These are phyloP conservation scores for Thelephora ganbajun DNA, from an alignment of 768 basidiomycete species.

Conservation along the genomic window DNA sequence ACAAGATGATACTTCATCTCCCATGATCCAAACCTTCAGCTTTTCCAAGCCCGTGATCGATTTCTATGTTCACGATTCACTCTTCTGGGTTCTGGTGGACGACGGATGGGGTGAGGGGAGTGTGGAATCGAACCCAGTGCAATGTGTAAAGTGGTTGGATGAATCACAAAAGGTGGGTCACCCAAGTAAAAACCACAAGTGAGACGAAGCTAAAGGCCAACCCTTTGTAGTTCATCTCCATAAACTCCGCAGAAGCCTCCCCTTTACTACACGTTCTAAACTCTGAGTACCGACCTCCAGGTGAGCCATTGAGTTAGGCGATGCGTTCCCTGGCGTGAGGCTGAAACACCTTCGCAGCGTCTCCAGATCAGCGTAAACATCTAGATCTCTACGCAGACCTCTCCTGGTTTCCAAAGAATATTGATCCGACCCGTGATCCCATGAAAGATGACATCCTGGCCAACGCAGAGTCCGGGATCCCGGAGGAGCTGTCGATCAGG, in stretches of 20 bases:
- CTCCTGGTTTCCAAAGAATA: conserved; percentile 44
- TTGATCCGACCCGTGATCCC: conserved; percentile 30
- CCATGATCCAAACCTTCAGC: conserved; percentile 23
- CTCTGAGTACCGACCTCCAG: conserved; percentile 27
- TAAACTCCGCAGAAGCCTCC: conserved; percentile 5
- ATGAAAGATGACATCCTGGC: conserved; percentile 18
- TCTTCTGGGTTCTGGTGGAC: conserved; percentile 38
- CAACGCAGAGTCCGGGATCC: conserved; percentile 7
- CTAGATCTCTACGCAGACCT: conserved; percentile 52
- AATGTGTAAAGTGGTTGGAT: conserved; percentile 18
- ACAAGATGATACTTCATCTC: conserved; percentile 1
- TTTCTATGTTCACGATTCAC: conserved; percentile 29
- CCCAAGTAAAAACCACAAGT: conserved; percentile 7
- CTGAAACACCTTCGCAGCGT: conserved; percentile 21
- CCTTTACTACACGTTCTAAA: conserved; percentile 32
- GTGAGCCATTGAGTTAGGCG: conserved; percentile 16
- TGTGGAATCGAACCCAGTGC: not conserved
- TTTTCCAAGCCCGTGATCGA: conserved; percentile 47
- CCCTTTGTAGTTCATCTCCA: not conserved
- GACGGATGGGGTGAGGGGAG: conserved; percentile 19
- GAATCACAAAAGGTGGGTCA: conserved; percentile 16
- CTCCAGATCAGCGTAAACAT: conserved; percentile 29
- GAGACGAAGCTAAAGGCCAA: too few species aligned
- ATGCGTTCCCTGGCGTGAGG: not conserved
- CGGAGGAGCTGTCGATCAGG: conserved; percentile 26